Base-by-base conservation (phyloP, 2,329 filamentous ascomycete genomes). In the Aspergillus novoparasiticus region DNA sequence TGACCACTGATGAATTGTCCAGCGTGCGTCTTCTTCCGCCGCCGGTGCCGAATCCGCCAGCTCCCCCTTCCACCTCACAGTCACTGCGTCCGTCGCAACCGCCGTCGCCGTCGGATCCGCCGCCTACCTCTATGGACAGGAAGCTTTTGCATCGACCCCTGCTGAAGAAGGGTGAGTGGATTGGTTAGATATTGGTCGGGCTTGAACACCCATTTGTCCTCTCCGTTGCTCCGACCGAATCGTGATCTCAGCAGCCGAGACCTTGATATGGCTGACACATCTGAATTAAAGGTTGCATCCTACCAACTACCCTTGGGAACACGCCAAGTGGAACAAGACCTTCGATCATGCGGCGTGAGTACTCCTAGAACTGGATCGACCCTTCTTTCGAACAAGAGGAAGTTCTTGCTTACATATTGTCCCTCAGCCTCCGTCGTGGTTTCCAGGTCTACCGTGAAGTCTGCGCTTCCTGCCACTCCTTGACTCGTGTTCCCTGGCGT, bases 401-500 rank as follows among this genome's bases (percentile, higher is more conserved):
- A 63, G 63, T 61, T 59, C 62, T 69, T 62, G 65, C 66, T 68
- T 39, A 69, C 69, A 64, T 62, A 73, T 66, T 60, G n/a, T 62
- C 39, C 34, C 64, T 9, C 71, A 97, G 94, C 75, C 93, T 99
- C 71, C 95, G 95, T 81, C 94, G 95, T 85, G 95, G 95, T 83
- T 99, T 98, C 89, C 94, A 97, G 84, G 95, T 99, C 78, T 99
- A 99, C 87, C 93, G 90, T 73, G 95, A 99, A 84, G 95, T 99
- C 76, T 99, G 95, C 87, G 89, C 94, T 66, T 93, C 93, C 74
- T 99, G 95, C 88, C 95, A 99, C 87, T 99, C 95, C 68, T 90
- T 99, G 68, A 90, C 86, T 82, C 92, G 95, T 85, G 89, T 99
- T 64, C 94, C 95, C 64, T 99, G 96, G 88, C 93, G 95, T 81